Evolutionary conservation across 108 stramenopile species (phyloP).

Genomic region (Asterionellopsis glacialis): DNA sequence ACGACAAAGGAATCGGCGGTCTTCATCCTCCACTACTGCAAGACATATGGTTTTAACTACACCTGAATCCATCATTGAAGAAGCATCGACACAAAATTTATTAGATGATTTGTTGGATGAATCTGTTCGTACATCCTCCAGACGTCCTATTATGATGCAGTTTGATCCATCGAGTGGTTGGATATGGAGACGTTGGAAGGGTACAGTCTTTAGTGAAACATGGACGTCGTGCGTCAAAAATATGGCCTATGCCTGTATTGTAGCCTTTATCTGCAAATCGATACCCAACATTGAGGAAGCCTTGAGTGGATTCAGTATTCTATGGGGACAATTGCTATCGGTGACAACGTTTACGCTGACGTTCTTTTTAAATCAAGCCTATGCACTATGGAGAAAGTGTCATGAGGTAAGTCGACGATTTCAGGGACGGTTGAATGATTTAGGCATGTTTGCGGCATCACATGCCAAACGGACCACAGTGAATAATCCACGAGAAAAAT

Average conservation of each 20-base stretch:
- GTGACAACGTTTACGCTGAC: conserved; percentile 89
- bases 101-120: conserved; percentile 84
- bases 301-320: conserved; percentile 57
- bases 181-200: conserved; percentile 86
- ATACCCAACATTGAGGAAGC: conserved; percentile 21
- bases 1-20: too few species aligned
- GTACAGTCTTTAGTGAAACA: conserved; percentile 83
- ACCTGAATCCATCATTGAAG: conserved; percentile 81
- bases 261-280: conserved; percentile 35
- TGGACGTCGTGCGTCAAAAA: conserved; percentile 68
- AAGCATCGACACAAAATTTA: conserved; percentile 82
- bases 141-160: conserved; percentile 83
- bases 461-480: conserved; percentile 67
- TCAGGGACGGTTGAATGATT: conserved; percentile 86
- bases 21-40: conserved; percentile 18
- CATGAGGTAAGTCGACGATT: conserved; percentile 69
- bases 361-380: conserved; percentile 89
- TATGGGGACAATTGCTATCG: conserved; percentile 80
- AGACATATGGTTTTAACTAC: conserved; percentile 77
- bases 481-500: conserved; percentile 44
- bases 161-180: conserved; percentile 76
- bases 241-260: conserved; percentile 54
- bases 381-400: conserved; percentile 86
- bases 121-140: conserved; percentile 62
- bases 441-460: conserved; percentile 79